Conservation (phyloP, 108 stramenopile species). For the Skeletonema marinoi region DNA sequence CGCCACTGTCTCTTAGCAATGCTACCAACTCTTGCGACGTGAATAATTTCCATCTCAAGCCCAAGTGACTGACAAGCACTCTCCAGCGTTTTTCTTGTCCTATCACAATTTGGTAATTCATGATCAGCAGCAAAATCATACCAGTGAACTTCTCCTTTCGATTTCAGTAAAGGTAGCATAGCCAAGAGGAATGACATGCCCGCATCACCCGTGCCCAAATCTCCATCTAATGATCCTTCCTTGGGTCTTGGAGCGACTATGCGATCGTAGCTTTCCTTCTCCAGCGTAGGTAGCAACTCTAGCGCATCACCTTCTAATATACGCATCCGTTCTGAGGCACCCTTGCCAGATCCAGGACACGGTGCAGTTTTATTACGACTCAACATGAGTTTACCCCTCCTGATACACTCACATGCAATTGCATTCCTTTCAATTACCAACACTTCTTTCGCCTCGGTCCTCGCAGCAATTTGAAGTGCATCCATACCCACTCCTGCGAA, state of each 20-base stretch:
- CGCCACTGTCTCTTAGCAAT: constrained; percentile 87
- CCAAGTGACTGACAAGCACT: constrained; percentile 52
- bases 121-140: constrained; percentile 87
- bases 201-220: constrained; percentile 76
- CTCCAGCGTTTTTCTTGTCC: constrained; percentile 64
- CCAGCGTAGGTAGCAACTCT: constrained; percentile 59
- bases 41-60: constrained; percentile 64
- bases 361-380: constrained; percentile 79
- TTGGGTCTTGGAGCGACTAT: constrained; percentile 87
- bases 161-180: constrained; percentile 69
- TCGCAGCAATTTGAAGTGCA: constrained; percentile 78
- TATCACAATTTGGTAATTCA: constrained; percentile 66
- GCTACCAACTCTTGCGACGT: constrained; percentile 80
- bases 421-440: constrained; percentile 76
- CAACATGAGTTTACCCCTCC: constrained; percentile 68
- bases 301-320: constrained; percentile 82
- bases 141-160: constrained; percentile 82
- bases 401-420: constrained; percentile 70
- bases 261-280: constrained; percentile 60
- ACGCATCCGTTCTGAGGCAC: constrained; percentile 70
- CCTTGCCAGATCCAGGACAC: constrained; percentile 46
- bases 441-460: constrained; percentile 75
- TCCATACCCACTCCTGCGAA: constrained; percentile 90
- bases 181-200: constrained; percentile 62
- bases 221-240: constrained; percentile 79